Conservation (phyloP, 768 basidiomycete genomes). For the Tylopilus vinaceipallidus region DNA sequence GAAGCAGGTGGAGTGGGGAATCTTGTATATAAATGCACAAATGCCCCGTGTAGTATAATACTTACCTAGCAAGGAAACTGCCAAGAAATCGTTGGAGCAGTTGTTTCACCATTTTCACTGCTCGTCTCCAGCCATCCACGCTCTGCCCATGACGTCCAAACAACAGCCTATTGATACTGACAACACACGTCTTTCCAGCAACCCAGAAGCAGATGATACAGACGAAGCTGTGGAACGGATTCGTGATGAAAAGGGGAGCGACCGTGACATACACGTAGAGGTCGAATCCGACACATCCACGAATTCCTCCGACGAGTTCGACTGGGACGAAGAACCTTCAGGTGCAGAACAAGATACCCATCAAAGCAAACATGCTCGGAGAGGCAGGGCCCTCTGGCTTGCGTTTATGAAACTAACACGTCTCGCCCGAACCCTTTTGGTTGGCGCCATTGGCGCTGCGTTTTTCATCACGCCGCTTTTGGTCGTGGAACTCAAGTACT, state of each 20-base stretch:
- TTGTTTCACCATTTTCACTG: background rate
- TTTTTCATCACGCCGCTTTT: slow-evolving; percentile 69
- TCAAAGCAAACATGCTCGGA: slow-evolving; percentile 47
- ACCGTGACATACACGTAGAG: slow-evolving; percentile 5
- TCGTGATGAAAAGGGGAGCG: slow-evolving; percentile 14
- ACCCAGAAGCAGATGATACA: slow-evolving; percentile 7
- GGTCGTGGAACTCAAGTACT: slow-evolving; percentile 64
- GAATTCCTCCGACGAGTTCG: slow-evolving; percentile 66
- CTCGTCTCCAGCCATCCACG: slow-evolving; percentile 2
- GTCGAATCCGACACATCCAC: slow-evolving; percentile 43
- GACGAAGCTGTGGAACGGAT: background rate
- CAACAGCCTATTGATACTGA: slow-evolving; percentile 5
- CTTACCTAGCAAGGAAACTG: background rate
- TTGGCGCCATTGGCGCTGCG: slow-evolving; percentile 57
- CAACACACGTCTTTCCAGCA: slow-evolving; percentile 4
- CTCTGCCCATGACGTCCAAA: slow-evolving; percentile 13
- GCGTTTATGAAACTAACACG: slow-evolving; percentile 66
- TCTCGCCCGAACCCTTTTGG: slow-evolving; percentile 54
- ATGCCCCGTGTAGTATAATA: background rate
- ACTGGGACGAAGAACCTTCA: slow-evolving; percentile 62
- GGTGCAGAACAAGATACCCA: slow-evolving; percentile 28
- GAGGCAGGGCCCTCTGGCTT: slow-evolving; percentile 61
- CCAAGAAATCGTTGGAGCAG: slow-evolving; percentile 8
- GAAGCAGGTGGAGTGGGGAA: background rate
- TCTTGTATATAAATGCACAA: slow-evolving; percentile 8